Percentiles rank a stretch among this genome's conserved stretches.
These are phyloP conservation scores for Pseudophaeomoniella oleicola DNA, from an alignment of 2,329 filamentous ascomycete species.

Conservation along the genomic window DNA sequence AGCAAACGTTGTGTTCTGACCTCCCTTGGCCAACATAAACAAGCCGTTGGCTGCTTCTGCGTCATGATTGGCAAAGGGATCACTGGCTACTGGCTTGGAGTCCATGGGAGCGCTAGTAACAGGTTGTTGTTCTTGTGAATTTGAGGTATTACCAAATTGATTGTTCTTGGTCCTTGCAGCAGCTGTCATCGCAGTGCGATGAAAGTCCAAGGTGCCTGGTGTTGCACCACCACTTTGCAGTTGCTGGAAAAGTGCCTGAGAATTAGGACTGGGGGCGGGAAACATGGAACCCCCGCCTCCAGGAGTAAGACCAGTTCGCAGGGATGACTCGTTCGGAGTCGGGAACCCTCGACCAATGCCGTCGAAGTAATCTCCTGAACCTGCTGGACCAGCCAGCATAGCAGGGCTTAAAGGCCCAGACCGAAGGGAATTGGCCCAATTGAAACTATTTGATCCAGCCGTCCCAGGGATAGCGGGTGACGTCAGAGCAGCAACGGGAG, in stretches of 20 bases:
- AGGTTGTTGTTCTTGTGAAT: conserved; percentile 22
- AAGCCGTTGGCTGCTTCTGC: conserved; percentile 87
- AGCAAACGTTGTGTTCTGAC: conserved; percentile 42
- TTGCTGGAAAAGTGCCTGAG: conserved; percentile 66
- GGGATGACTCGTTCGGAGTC: conserved; percentile 89
- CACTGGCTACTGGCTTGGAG: conserved; percentile 28
- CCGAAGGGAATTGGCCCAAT: conserved; percentile 77
- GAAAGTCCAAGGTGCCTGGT: conserved; percentile 83
- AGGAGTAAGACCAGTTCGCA: conserved; percentile 81
- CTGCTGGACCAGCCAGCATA: conserved; percentile 75
- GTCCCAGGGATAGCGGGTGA: conserved; percentile 74
- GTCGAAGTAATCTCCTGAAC: conserved; percentile 75
- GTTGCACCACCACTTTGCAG: conserved; percentile 71
- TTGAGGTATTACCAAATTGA: conserved; percentile 26
- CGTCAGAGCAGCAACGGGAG: conserved; percentile 77
- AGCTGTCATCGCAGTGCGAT: conserved; percentile 76
- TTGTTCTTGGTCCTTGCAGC: conserved; percentile 51
- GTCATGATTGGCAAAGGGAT: conserved; percentile 75
- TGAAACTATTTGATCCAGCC: conserved; percentile 53
- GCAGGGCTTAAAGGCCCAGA: conserved; percentile 90
- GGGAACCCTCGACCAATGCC: conserved; percentile 72
- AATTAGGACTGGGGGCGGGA: conserved; percentile 76
- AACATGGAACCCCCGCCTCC: conserved; percentile 97
- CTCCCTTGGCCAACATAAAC: conserved; percentile 65
- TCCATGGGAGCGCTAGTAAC: conserved; percentile 26